These are phyloP conservation scores for Crepidotus variabilis DNA, from an alignment of 768 basidiomycete genomes.

Conservation along the genomic window DNA sequence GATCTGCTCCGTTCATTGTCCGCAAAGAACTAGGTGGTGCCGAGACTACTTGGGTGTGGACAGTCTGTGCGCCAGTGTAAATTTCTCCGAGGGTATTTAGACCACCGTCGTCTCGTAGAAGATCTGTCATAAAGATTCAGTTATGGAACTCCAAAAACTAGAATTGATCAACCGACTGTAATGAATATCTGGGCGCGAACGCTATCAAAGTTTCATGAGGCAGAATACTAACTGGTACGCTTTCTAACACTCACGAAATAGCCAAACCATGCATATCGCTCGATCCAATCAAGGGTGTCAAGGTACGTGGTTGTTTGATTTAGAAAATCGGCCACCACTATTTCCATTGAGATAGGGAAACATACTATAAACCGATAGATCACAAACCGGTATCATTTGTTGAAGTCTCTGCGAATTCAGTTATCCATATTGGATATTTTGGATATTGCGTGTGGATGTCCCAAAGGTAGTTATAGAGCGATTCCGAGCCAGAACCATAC, in stretches of 20 bases:
- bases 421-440: constrained; percentile 56
- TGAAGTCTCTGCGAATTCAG: constrained; percentile 58
- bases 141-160: background rate
- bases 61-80: constrained; percentile 42
- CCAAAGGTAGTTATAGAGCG: constrained; percentile 52
- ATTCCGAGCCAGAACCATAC: constrained; percentile 55
- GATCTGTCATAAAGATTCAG: constrained; percentile 27
- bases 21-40: constrained; percentile 24
- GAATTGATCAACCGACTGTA: constrained; percentile 32
- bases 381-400: constrained; percentile 35
- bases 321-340: constrained; percentile 50
- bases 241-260: constrained; percentile 13
- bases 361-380: background rate
- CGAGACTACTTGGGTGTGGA: constrained; percentile 33
- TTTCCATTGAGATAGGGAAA: no score
- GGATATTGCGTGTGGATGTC: constrained; percentile 49
- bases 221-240: background rate
- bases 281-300: constrained; percentile 3
- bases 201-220: constrained; percentile 22
- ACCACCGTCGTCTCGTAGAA: constrained; percentile 39
- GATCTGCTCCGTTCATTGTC: constrained; percentile 33
- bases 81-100: constrained; percentile 42
- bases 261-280: constrained; percentile 6
- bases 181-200: constrained; percentile 33
- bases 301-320: constrained; percentile 32